These are phyloP conservation scores for Knoxia roxburghii DNA, from an alignment of 257 asterid genomes.

Conservation along the genomic window DNA sequence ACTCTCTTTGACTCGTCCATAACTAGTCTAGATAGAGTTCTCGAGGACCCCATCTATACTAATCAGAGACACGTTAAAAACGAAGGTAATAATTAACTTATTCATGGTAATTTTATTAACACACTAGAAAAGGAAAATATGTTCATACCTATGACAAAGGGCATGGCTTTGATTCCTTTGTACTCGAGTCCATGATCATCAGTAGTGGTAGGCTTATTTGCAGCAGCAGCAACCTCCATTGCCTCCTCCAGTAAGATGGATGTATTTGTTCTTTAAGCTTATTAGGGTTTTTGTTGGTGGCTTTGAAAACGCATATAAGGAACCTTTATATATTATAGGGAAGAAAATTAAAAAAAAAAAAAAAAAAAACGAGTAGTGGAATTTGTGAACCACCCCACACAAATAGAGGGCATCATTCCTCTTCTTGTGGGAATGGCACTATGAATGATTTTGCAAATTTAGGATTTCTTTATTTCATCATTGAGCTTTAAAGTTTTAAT, in stretches of 20 bases:
- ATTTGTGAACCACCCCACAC: too few relatives aligned
- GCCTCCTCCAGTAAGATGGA: neutral
- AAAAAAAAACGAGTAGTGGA: neutral
- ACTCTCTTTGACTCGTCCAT: too few relatives aligned
- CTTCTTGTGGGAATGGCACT: constrained; percentile 1
- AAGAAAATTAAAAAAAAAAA: neutral
- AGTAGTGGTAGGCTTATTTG: neutral
- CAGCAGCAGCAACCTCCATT: constrained; percentile 7
- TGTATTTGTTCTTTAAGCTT: too few relatives aligned
- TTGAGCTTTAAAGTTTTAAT: neutral
- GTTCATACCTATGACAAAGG: constrained; percentile 18
- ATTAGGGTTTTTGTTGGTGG: too few relatives aligned
- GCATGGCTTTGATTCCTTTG: constrained; percentile 17
- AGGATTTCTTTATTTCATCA: neutral
- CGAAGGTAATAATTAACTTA: too few relatives aligned
- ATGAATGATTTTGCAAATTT: neutral
- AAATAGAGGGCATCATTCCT: neutral
- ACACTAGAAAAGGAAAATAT: too few relatives aligned
- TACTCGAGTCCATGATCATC: neutral
- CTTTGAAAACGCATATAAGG: too few relatives aligned
- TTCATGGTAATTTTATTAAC: too few relatives aligned
- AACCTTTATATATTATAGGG: neutral
- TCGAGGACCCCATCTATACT: too few relatives aligned
- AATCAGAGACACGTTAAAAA: too few relatives aligned
- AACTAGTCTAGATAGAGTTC: too few relatives aligned